Evolutionary conservation across 78 protist species (phyloP).

Genomic region (Creolimax fragrantissima): DNA sequence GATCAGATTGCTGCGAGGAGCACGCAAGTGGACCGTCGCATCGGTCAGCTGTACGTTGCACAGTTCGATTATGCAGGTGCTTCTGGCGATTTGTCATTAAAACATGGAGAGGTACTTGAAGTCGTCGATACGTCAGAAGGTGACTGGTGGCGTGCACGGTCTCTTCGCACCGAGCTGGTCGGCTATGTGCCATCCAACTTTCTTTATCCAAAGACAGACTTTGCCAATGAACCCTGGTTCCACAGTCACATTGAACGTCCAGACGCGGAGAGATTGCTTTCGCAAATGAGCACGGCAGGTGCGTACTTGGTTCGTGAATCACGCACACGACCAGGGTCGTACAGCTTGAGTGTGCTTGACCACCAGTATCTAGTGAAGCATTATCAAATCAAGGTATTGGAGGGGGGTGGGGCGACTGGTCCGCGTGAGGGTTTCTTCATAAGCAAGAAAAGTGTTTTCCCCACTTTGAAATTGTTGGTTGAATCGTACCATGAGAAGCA

Average conservation of each 20-base stretch:
- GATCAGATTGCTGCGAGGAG: too few species aligned
- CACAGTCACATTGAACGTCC: slow-evolving; percentile 10
- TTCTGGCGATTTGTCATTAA: not conserved
- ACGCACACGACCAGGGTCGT: slow-evolving; percentile 23
- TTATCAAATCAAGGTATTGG: slow-evolving; percentile 4
- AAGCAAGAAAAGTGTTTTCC: not conserved
- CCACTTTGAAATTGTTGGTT: not conserved
- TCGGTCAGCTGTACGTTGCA: not conserved
- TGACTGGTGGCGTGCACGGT: slow-evolving; percentile 40
- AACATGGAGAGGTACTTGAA: not conserved
- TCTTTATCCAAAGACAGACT: not conserved
- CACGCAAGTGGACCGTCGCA: not conserved
- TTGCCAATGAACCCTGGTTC: slow-evolving; percentile 27
- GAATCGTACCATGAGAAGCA: not conserved
- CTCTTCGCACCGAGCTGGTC: not conserved
- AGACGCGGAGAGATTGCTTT: slow-evolving; percentile 16
- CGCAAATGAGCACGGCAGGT: not conserved
- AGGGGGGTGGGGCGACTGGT: not conserved
- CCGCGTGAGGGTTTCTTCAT: not conserved
- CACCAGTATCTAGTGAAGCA: slow-evolving; percentile 18
- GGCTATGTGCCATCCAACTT: slow-evolving; percentile 42
- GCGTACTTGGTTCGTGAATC: slow-evolving; percentile 25
- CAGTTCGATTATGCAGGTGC: slow-evolving; percentile 11
- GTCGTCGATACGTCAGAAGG: slow-evolving; percentile 18
- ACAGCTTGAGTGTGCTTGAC: slow-evolving; percentile 18